phyloP scores from a whole-genome alignment of 2,329 filamentous ascomycete species.

The Neofusicoccum sp. region DNA sequence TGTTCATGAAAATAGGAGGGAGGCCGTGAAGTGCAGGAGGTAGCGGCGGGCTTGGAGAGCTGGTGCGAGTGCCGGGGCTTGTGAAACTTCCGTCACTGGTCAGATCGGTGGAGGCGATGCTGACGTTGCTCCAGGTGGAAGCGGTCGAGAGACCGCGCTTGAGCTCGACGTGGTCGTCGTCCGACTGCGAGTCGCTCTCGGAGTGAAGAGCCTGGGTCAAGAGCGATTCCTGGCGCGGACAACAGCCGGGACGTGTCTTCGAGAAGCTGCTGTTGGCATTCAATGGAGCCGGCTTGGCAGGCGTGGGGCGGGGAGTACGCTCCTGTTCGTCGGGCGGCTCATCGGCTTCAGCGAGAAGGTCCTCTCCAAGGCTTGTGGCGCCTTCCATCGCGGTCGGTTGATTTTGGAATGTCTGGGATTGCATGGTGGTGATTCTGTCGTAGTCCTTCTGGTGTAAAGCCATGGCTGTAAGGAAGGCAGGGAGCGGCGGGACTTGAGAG shows the following conservation, averaged over 20 bases:
- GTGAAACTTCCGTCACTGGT: conserved; percentile 94
- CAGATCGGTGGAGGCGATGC: conserved; percentile 80
- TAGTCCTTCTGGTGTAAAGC: conserved; percentile 34
- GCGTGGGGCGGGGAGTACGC: conserved; percentile 46
- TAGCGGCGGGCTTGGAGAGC: conserved; percentile 83
- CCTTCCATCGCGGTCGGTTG: conserved; percentile 26
- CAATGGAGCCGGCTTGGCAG: conserved; percentile 38
- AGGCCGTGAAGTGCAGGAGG: conserved; percentile 52
- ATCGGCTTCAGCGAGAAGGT: conserved; percentile 73
- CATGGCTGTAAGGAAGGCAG: conserved; percentile 26
- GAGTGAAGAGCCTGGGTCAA: conserved; percentile 77
- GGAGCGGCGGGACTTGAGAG: background rate
- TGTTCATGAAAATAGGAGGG: conserved; percentile 37
- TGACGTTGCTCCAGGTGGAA: conserved; percentile 77
- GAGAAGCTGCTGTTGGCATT: conserved; percentile 41
- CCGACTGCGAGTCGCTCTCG: conserved; percentile 40
- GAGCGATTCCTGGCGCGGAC: conserved; percentile 70
- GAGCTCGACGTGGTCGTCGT: conserved; percentile 39
- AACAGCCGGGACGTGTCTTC: conserved; percentile 49
- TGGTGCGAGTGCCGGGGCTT: conserved; percentile 76
- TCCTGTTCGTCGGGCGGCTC: conserved; percentile 73
- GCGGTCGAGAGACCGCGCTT: conserved; percentile 50
- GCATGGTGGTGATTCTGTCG: conserved; percentile 27
- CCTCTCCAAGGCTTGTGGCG: conserved; percentile 43
- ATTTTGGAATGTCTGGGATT: conserved; percentile 31